A percentile compares a stretch with the other conserved stretches of the same genome.
Conservation (phyloP, 148 eudicot genomes). For the Dianthus caryophyllus region DNA sequence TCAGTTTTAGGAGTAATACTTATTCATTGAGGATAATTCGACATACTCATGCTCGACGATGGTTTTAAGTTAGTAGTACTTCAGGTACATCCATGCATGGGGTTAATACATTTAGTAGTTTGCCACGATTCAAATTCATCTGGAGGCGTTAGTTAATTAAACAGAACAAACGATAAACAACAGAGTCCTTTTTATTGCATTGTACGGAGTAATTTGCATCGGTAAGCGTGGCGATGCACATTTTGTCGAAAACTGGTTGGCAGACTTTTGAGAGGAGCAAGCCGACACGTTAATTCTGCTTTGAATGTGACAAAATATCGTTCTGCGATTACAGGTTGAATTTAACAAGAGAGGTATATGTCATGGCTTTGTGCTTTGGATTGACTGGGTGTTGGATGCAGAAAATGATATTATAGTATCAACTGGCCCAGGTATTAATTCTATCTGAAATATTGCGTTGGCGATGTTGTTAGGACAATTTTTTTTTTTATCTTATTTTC, state of each 20-base stretch:
- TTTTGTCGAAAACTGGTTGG: background rate
- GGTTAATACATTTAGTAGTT: background rate
- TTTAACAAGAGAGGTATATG: slow-evolving; percentile 55
- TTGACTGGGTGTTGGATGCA: slow-evolving; percentile 74
- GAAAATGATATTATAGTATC: slow-evolving; percentile 44
- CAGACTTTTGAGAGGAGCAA: background rate
- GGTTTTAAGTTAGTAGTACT: background rate
- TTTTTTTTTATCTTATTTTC: too few species aligned
- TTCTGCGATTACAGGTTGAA: slow-evolving; percentile 42
- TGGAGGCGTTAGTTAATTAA: too few species aligned
- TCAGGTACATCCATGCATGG: background rate
- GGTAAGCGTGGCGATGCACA: background rate
- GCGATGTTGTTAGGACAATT: too few species aligned
- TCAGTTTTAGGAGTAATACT: background rate
- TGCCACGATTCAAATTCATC: background rate
- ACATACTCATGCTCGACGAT: background rate
- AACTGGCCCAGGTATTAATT: slow-evolving; percentile 76
- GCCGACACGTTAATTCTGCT: background rate
- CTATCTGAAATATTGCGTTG: background rate
- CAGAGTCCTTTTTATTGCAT: too few species aligned
- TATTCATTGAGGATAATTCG: background rate
- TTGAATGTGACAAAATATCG: background rate
- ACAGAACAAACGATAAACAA: too few species aligned
- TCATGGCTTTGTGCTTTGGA: slow-evolving; percentile 92
- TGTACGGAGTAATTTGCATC: too few species aligned